phyloP scores from a whole-genome alignment of 768 basidiomycete species.

The Naganishia friedmannii region DNA sequence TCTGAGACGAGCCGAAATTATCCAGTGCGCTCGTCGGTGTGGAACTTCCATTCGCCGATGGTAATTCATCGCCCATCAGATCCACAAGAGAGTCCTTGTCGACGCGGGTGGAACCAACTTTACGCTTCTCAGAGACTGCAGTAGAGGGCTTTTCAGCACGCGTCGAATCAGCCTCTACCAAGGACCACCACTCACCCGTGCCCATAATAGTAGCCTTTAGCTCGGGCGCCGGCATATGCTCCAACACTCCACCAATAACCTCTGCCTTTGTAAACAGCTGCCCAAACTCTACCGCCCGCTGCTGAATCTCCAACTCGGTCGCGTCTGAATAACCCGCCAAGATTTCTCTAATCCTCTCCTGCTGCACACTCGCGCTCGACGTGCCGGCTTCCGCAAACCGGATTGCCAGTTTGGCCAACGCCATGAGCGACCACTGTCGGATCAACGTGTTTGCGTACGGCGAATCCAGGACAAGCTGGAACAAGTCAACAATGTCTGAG shows the following conservation, averaged over 20 bases:
- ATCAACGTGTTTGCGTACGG: slow-evolving; percentile 89
- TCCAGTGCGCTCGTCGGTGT: slow-evolving; percentile 41
- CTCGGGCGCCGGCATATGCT: slow-evolving; percentile 99
- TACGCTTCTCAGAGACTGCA: slow-evolving; percentile 96
- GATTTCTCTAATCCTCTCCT: slow-evolving; percentile 73
- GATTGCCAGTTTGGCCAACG: slow-evolving; percentile 83
- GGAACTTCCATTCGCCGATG: slow-evolving; percentile 56
- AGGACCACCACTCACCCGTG: slow-evolving; percentile 61
- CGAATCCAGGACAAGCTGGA: slow-evolving; percentile 81
- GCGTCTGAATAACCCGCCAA: slow-evolving; percentile 79
- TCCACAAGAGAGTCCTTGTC: slow-evolving; percentile 70
- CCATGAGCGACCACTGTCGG: slow-evolving; percentile 86
- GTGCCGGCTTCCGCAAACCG: slow-evolving; percentile 59
- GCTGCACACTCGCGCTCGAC: slow-evolving; percentile 46
- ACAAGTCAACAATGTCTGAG: slow-evolving; percentile 72
- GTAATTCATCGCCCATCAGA: slow-evolving; percentile 74
- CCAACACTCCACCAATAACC: slow-evolving; percentile 70
- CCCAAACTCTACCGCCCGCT: slow-evolving; percentile 91
- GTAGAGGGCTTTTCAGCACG: not conserved
- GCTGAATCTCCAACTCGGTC: slow-evolving; percentile 90
- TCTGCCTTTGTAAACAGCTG: slow-evolving; percentile 61
- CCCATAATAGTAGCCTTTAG: slow-evolving; percentile 96
- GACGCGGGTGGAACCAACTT: slow-evolving; percentile 82
- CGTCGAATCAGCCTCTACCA: not conserved
- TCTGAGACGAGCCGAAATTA: slow-evolving; percentile 55